Evolutionary conservation across 1,284 basidiomycete genomes (phyloP).

Genomic region (Trichosporon sp.): DNA sequence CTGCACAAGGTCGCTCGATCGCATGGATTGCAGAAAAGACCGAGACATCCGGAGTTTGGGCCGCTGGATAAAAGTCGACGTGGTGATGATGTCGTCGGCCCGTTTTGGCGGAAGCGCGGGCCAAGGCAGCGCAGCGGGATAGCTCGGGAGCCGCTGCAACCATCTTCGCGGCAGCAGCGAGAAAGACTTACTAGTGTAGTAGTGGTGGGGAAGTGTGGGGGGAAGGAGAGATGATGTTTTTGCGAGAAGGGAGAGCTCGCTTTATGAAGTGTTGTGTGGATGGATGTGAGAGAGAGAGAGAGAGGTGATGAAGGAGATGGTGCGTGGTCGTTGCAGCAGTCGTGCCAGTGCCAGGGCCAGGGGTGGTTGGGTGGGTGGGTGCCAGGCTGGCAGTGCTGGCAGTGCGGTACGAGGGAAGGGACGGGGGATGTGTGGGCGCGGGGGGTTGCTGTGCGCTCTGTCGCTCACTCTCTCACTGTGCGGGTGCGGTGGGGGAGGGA

Average conservation of each 20-base stretch:
- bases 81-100: background rate
- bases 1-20: background rate
- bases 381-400: conserved; percentile 2
- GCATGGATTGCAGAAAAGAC: background rate
- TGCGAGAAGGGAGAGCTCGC: background rate
- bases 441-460: no score
- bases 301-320: conserved; percentile 9
- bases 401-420: background rate
- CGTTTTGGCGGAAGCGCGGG: background rate
- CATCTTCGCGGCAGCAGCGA: background rate
- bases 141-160: no score
- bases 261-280: background rate
- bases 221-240: background rate
- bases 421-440: background rate
- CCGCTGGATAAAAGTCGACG: background rate
- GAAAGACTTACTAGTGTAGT: conserved; percentile 2
- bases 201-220: background rate
- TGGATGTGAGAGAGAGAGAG: conserved; percentile 10
- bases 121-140: background rate
- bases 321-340: background rate
- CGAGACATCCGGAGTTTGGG: background rate
- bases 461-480: no score
- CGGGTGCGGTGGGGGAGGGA: background rate
- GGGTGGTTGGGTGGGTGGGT: no score
- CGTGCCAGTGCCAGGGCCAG: background rate